Evolutionary conservation across 2,329 filamentous ascomycete species (phyloP).

Genomic region (Arthrobotrys entomopaga): DNA sequence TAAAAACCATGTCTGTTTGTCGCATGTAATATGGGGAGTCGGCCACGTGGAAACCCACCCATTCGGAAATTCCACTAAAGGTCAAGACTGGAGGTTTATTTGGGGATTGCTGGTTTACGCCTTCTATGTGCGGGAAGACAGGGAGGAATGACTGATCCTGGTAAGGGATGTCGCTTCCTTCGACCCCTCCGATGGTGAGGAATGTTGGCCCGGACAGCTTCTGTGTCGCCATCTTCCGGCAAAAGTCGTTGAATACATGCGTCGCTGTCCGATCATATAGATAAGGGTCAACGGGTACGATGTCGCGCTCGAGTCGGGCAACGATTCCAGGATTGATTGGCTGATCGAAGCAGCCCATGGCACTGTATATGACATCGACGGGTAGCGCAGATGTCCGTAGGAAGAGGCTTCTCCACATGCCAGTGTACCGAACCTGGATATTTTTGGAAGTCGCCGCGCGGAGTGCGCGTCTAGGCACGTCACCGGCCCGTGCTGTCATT

Average conservation of each 20-base stretch:
- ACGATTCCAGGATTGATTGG: background rate
- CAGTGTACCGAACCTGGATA: background rate
- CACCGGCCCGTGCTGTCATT: background rate
- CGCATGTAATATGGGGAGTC: constrained; percentile 14
- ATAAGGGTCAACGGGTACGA: constrained; percentile 4
- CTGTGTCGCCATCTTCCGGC: constrained; percentile 10
- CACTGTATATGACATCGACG: constrained; percentile 6
- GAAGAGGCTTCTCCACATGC: constrained; percentile 4
- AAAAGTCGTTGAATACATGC: constrained; percentile 9
- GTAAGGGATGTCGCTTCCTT: constrained; percentile 11
- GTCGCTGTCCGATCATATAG: background rate
- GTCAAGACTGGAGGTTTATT: background rate
- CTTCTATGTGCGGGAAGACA: constrained; percentile 9
- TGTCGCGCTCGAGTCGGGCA: background rate
- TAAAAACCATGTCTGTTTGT: constrained; percentile 2
- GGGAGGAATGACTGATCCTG: constrained; percentile 1
- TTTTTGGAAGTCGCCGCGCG: constrained; percentile 3
- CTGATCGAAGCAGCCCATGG: constrained; percentile 1
- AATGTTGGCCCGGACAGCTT: background rate
- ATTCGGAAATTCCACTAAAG: background rate
- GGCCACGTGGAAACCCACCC: constrained; percentile 13
- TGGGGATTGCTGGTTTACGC: background rate
- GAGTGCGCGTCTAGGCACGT: constrained; percentile 3
- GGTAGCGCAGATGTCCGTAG: constrained; percentile 11
- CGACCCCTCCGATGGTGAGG: constrained; percentile 7